These are phyloP conservation scores for Chenopodium formosanum DNA, from an alignment of 148 eudicot genomes.

Conservation along the genomic window DNA sequence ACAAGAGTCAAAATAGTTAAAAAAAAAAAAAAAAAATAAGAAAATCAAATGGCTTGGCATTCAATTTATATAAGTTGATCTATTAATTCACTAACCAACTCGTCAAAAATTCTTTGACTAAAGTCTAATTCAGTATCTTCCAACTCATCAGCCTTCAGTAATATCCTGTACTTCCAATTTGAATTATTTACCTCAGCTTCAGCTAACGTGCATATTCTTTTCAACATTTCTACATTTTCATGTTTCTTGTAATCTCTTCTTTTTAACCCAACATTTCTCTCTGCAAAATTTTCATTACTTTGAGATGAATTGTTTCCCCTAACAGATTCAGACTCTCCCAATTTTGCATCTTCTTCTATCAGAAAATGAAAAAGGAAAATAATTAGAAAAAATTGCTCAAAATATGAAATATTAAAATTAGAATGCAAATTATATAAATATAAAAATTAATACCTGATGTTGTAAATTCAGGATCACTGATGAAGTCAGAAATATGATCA, in stretches of 20 bases:
- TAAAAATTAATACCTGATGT: constrained; percentile 42
- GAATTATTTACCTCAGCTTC: constrained; percentile 44
- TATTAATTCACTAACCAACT: constrained; percentile 50
- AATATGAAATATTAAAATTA: not conserved
- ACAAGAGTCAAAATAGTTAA: not conserved
- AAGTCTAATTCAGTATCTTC: constrained; percentile 37
- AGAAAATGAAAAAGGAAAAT: not conserved
- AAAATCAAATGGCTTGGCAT: constrained; percentile 1
- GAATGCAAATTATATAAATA: not conserved
- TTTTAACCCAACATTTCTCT: constrained; percentile 23
- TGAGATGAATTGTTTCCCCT: constrained; percentile 29
- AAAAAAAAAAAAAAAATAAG: no score
- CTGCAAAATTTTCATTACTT: constrained; percentile 19
- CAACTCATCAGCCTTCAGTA: constrained; percentile 31
- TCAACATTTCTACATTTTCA: constrained; percentile 35
- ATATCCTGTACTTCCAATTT: constrained; percentile 40
- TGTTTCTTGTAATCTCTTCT: constrained; percentile 24
- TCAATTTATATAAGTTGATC: constrained; percentile 38
- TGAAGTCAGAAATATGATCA: constrained; percentile 45
- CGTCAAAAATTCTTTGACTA: constrained; percentile 46
- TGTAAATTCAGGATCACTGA: constrained; percentile 41
- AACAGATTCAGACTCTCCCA: constrained; percentile 26
- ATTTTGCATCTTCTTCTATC: constrained; percentile 47
- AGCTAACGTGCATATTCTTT: constrained; percentile 45
- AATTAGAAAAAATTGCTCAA: not conserved